Evolutionary conservation across 192 early-diverging fungal species (phyloP).

Genomic region (Backusella luteola): DNA sequence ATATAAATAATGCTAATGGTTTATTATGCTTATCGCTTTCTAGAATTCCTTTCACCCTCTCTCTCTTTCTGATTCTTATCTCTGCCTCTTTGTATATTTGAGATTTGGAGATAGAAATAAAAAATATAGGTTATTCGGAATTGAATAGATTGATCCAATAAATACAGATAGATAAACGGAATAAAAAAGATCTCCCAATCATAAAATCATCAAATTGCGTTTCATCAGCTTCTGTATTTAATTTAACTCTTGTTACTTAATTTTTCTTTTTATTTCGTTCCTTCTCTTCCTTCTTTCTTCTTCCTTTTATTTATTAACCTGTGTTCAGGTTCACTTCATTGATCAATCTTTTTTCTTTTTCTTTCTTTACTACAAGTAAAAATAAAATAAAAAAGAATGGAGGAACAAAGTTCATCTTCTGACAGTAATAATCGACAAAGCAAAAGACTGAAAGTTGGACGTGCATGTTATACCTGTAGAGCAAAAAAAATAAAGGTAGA

Average conservation of each 20-base stretch:
- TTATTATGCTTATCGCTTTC: neutral
- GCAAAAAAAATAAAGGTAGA: slow-evolving; percentile 24
- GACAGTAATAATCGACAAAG: neutral
- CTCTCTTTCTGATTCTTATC: neutral
- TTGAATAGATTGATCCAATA: neutral
- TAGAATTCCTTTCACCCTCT: neutral
- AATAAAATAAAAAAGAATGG: neutral
- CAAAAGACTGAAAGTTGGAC: slow-evolving; percentile 19
- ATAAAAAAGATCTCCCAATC: slow-evolving; percentile 7
- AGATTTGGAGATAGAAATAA: neutral
- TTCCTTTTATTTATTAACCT: neutral
- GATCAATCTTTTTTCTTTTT: neutral
- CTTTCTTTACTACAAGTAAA: neutral
- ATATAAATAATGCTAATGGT: neutral
- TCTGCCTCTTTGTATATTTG: too few relatives aligned
- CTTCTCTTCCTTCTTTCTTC: neutral
- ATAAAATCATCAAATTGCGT: neutral
- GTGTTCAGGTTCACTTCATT: neutral
- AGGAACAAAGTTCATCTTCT: neutral
- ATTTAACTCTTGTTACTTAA: neutral
- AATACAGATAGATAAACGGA: neutral
- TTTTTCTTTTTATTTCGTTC: neutral
- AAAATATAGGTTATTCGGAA: neutral
- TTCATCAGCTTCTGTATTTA: slow-evolving; percentile 1
- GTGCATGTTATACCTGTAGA: slow-evolving; percentile 19